Conservation (phyloP, 2,329 filamentous ascomycete genomes). For the Coleophoma eucalyptorum region DNA sequence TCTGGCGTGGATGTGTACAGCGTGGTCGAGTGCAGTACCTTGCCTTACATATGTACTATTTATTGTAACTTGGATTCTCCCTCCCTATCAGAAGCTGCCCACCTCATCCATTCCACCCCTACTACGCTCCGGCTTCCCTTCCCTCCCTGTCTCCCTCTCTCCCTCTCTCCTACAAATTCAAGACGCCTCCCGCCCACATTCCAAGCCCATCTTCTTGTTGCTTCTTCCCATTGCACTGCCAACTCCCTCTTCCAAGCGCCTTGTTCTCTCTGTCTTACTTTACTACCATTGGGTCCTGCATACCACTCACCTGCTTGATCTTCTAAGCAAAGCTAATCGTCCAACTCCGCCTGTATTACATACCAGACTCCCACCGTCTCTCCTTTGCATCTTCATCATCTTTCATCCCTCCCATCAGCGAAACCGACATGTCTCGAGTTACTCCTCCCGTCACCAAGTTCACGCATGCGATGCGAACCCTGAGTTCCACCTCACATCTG, state of each 20-base stretch:
- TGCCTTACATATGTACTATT: too few species aligned
- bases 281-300: background rate
- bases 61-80: too few species aligned
- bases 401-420: conserved; percentile 3
- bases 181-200: background rate
- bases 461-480: conserved; percentile 16
- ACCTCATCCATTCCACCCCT: background rate
- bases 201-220: background rate
- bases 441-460: conserved; percentile 25
- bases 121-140: too few species aligned
- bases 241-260: background rate
- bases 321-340: background rate
- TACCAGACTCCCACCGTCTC: background rate
- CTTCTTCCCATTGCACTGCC: too few species aligned
- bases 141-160: background rate
- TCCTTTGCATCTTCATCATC: background rate
- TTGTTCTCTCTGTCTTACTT: background rate
- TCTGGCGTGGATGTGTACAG: too few species aligned
- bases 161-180: background rate
- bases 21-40: too few species aligned
- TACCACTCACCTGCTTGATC: background rate
- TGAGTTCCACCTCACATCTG: conserved; percentile 19
- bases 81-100: too few species aligned
- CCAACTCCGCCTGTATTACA: background rate
- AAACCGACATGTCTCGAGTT: conserved; percentile 24